These are phyloP conservation scores for Entomortierella beljakovae DNA, from an alignment of 192 early-diverging fungal species.

Conservation along the genomic window DNA sequence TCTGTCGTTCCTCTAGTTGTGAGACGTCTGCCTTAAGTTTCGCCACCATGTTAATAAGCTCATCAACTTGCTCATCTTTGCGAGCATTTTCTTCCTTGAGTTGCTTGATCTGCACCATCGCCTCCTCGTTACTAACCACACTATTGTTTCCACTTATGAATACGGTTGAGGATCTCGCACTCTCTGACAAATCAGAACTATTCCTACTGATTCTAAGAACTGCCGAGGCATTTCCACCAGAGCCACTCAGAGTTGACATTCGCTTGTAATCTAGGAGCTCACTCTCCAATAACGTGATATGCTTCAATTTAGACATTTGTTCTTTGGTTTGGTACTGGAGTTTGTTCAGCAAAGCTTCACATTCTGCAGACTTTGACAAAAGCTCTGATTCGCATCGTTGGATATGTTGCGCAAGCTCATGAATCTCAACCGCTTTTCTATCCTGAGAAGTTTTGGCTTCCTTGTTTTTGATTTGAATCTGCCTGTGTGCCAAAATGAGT, in stretches of 20 bases:
- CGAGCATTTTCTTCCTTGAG: constrained; percentile 33
- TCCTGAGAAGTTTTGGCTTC: constrained; percentile 28
- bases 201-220: constrained; percentile 19
- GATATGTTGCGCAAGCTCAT: constrained; percentile 34
- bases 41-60: constrained; percentile 3
- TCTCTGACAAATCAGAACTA: constrained; percentile 9
- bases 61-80: constrained; percentile 32
- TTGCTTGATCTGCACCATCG: constrained; percentile 9
- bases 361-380: constrained; percentile 23
- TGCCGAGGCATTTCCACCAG: neutral
- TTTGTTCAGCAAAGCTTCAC: constrained; percentile 29
- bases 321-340: constrained; percentile 32
- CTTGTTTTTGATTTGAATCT: constrained; percentile 28
- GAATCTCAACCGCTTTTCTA: constrained; percentile 24
- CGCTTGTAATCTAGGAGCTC: constrained; percentile 32
- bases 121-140: neutral
- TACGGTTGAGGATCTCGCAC: constrained; percentile 8
- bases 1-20: constrained; percentile 5
- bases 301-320: constrained; percentile 28
- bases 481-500: constrained; percentile 22
- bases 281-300: constrained; percentile 33
- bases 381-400: constrained; percentile 36
- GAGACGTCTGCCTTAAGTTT: neutral
- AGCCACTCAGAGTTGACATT: constrained; percentile 25
- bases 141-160: neutral